Conservation (phyloP, 495 filamentous ascomycete genomes). For the Podospora pseudoanserina region DNA sequence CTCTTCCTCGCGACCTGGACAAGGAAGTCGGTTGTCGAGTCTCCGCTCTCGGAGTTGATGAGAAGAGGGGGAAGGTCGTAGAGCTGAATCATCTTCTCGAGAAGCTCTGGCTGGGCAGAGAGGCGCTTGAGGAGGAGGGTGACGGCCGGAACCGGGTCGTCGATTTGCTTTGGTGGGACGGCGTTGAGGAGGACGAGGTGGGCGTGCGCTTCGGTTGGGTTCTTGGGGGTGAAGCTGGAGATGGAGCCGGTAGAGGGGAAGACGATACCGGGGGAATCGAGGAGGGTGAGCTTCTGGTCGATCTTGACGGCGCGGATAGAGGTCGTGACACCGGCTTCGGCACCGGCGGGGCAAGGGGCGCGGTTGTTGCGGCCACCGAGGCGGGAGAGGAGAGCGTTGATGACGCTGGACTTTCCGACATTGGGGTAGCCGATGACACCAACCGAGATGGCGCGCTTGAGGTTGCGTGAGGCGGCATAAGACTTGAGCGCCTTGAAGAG, state of each 20-base stretch:
- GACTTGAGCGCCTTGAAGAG: conserved; percentile 91
- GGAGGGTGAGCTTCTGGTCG: conserved; percentile 88
- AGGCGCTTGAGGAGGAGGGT: conserved; percentile 74
- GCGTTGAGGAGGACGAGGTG: conserved; percentile 86
- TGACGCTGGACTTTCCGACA: conserved; percentile 94
- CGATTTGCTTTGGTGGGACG: conserved; percentile 87
- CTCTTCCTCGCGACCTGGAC: conserved; percentile 92
- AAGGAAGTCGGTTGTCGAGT: conserved; percentile 86
- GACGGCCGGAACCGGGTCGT: conserved; percentile 84
- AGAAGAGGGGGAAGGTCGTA: conserved; percentile 82
- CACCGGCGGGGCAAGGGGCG: conserved; percentile 79
- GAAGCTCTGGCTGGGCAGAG: conserved; percentile 63
- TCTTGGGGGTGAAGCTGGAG: conserved; percentile 48
- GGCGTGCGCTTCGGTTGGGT: conserved; percentile 72
- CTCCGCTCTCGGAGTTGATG: conserved; percentile 53
- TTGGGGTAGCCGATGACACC: conserved; percentile 97
- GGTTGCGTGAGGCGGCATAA: conserved; percentile 75
- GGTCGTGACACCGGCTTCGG: conserved; percentile 92
- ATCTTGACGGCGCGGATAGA: conserved; percentile 85
- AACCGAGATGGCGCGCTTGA: conserved; percentile 86
- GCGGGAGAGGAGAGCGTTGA: conserved; percentile 85
- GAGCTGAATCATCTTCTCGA: conserved; percentile 70
- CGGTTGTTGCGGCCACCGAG: conserved; percentile 59
- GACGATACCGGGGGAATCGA: conserved; percentile 94
- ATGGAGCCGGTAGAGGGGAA: conserved; percentile 60